phyloP scores from a whole-genome alignment of 164 flowering plant species.

The Umbellularia californica region DNA sequence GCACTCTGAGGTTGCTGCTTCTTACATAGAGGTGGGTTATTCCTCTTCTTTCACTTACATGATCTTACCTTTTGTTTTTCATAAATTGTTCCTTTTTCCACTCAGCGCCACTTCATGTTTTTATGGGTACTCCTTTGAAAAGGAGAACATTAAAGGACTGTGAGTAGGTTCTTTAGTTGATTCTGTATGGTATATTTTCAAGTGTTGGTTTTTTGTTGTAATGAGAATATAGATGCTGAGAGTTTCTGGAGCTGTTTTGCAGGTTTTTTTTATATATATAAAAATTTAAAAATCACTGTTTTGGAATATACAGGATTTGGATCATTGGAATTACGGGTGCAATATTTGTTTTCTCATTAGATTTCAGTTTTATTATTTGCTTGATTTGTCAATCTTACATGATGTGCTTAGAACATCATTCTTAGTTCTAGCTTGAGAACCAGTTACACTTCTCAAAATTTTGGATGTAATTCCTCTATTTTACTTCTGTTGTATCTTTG shows the following conservation, averaged over 20 bases:
- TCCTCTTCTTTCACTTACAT: background rate
- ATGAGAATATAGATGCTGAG: background rate
- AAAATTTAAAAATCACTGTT: background rate
- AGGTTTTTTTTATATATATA: no score
- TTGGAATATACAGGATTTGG: background rate
- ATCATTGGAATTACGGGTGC: background rate
- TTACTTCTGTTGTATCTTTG: background rate
- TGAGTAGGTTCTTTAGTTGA: background rate
- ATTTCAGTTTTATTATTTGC: background rate
- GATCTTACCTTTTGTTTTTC: background rate
- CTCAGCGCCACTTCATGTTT: background rate
- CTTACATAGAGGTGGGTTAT: slow-evolving; percentile 56
- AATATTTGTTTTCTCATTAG: background rate
- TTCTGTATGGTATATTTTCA: background rate
- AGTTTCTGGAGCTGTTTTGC: background rate
- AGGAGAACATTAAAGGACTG: background rate
- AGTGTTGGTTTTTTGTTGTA: background rate
- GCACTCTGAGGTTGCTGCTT: slow-evolving; percentile 64
- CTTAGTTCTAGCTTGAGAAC: background rate
- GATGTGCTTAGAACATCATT: background rate
- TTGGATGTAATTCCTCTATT: background rate
- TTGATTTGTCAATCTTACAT: background rate
- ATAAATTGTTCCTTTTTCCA: background rate
- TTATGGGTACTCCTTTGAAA: background rate
- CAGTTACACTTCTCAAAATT: background rate